These are phyloP conservation scores for Musa schizocarpa DNA, from an alignment of 176 grass and related monocot genomes.

Conservation along the genomic window DNA sequence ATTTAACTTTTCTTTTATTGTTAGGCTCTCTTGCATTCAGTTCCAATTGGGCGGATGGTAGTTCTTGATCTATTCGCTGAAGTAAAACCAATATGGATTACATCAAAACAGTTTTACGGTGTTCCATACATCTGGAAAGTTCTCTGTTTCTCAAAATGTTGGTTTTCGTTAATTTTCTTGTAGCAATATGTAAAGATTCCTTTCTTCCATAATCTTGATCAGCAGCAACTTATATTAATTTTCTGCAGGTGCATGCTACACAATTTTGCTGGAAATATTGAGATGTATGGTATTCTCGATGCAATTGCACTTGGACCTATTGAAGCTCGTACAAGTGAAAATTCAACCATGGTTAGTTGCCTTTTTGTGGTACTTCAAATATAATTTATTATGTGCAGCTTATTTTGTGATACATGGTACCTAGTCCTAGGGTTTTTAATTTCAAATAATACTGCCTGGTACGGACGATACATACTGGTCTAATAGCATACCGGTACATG, in stretches of 20 bases:
- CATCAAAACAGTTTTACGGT: slow-evolving; percentile 79
- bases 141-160: slow-evolving; percentile 7
- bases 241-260: slow-evolving; percentile 82
- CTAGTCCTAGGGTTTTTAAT: too few species aligned
- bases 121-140: slow-evolving; percentile 91
- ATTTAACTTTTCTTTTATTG: too few species aligned
- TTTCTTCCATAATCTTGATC: not conserved
- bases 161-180: not conserved
- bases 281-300: slow-evolving; percentile 86
- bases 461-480: too few species aligned
- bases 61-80: too few species aligned
- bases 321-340: slow-evolving; percentile 65
- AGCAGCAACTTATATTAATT: not conserved
- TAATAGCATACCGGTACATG: too few species aligned
- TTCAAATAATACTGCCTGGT: too few species aligned
- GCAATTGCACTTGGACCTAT: slow-evolving; percentile 58
- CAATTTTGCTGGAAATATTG: slow-evolving; percentile 86
- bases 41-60: too few species aligned
- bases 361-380: not conserved
- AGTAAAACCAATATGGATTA: slow-evolving; percentile 37
- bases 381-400: not conserved
- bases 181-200: not conserved
- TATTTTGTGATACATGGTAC: not conserved
- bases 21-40: too few species aligned
- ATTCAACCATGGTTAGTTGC: slow-evolving; percentile 69